phyloP scores from a whole-genome alignment of 2,329 filamentous ascomycete genomes.

The Intubia oerlemansii region DNA sequence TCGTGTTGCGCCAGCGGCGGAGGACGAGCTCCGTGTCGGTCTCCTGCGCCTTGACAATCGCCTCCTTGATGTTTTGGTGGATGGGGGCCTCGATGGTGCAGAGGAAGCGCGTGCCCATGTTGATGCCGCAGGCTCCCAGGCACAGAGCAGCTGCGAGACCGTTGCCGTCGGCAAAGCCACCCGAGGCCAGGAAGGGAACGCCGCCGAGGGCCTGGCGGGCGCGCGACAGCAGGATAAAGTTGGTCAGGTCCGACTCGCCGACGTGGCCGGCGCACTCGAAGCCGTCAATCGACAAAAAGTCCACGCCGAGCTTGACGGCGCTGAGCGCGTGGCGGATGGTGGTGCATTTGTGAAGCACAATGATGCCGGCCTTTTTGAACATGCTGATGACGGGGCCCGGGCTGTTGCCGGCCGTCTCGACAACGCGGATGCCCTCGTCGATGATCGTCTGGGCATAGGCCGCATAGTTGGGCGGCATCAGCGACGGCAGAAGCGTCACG shows the following conservation, averaged over 20 bases:
- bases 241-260: constrained; percentile 71
- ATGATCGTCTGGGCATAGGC: constrained; percentile 86
- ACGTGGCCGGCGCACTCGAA: constrained; percentile 93
- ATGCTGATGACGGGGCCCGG: constrained; percentile 77
- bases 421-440: constrained; percentile 76
- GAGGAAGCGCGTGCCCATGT: constrained; percentile 98
- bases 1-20: constrained; percentile 83
- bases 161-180: constrained; percentile 86
- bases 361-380: constrained; percentile 61
- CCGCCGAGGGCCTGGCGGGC: constrained; percentile 62
- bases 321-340: constrained; percentile 84
- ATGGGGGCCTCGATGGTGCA: constrained; percentile 85
- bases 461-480: constrained; percentile 77
- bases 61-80: constrained; percentile 80
- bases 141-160: constrained; percentile 79
- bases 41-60: constrained; percentile 75
- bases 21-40: constrained; percentile 79
- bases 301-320: constrained; percentile 82
- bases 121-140: constrained; percentile 81
- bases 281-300: constrained; percentile 91
- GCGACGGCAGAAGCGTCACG: constrained; percentile 74
- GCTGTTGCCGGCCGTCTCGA: constrained; percentile 34
- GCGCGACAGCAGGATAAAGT: constrained; percentile 69
- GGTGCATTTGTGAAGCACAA: constrained; percentile 91
- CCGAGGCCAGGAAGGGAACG: constrained; percentile 86